Evolutionary conservation across 2,329 filamentous ascomycete genomes (phyloP).

Genomic region (Fusarium solani-melongenae): DNA sequence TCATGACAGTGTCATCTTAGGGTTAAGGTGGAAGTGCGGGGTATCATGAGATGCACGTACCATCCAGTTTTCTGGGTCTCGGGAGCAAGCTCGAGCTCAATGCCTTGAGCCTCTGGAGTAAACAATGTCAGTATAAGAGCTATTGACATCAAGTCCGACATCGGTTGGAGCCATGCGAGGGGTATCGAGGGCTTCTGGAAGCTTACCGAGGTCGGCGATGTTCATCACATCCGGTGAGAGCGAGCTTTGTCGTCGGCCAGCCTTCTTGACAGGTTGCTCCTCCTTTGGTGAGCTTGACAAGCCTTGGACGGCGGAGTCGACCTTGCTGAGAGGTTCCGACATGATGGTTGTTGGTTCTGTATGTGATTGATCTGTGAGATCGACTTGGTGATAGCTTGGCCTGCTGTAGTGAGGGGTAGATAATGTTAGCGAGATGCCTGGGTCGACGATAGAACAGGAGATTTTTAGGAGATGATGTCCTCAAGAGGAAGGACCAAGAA

Average conservation of each 20-base stretch:
- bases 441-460: slow-evolving; percentile 1
- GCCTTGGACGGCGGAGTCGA: slow-evolving; percentile 91
- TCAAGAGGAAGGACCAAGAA: neutral
- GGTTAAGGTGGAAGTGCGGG: slow-evolving; percentile 9
- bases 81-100: slow-evolving; percentile 77
- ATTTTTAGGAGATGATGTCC: neutral
- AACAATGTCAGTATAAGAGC: slow-evolving; percentile 26
- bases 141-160: slow-evolving; percentile 2
- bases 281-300: slow-evolving; percentile 76
- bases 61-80: slow-evolving; percentile 92
- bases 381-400: slow-evolving; percentile 22
- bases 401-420: slow-evolving; percentile 22
- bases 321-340: slow-evolving; percentile 77
- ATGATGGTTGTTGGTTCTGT: slow-evolving; percentile 45
- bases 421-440: slow-evolving; percentile 14
- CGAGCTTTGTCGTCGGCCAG: slow-evolving; percentile 76
- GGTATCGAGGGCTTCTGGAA: neutral
- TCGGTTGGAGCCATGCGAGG: slow-evolving; percentile 16
- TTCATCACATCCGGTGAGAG: slow-evolving; percentile 75
- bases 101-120: slow-evolving; percentile 75
- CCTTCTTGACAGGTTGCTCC: slow-evolving; percentile 52
- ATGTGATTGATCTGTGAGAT: slow-evolving; percentile 37
- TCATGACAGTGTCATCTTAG: neutral
- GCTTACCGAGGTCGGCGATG: slow-evolving; percentile 86
- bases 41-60: slow-evolving; percentile 62